A percentile compares a stretch with the other conserved stretches of the same genome.
These are phyloP conservation scores for Phytophthora litchii DNA, from an alignment of 352 stramenopile genomes.

Conservation along the genomic window DNA sequence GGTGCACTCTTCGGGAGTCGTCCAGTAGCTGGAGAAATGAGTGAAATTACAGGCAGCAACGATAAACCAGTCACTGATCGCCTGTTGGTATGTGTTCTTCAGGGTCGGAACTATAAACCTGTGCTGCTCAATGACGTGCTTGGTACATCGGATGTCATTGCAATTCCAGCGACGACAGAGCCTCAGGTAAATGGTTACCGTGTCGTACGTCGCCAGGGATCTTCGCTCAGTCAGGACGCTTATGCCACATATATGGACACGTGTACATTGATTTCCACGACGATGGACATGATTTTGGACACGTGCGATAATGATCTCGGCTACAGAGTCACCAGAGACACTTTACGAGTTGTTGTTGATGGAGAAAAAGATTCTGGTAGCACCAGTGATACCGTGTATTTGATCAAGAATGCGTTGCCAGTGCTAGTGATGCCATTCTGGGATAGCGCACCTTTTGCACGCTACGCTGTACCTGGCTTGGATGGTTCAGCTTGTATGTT, in stretches of 20 bases:
- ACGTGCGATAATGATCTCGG: slow-evolving; percentile 36
- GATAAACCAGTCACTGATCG: slow-evolving; percentile 60
- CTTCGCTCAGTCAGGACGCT: slow-evolving; percentile 22
- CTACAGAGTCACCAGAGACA: slow-evolving; percentile 32
- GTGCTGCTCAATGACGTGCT: slow-evolving; percentile 42
- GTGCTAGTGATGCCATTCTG: slow-evolving; percentile 55
- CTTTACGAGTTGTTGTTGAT: slow-evolving; percentile 34
- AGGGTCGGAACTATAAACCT: slow-evolving; percentile 44
- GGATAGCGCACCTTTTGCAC: slow-evolving; percentile 36
- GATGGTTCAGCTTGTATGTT: slow-evolving; percentile 55
- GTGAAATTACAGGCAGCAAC: slow-evolving; percentile 40
- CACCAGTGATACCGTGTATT: slow-evolving; percentile 27
- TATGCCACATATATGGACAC: slow-evolving; percentile 29
- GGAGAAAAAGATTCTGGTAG: slow-evolving; percentile 9
- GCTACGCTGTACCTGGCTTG: slow-evolving; percentile 36
- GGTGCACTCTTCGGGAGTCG: slow-evolving; percentile 20
- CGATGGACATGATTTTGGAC: slow-evolving; percentile 31
- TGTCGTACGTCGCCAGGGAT: slow-evolving; percentile 16
- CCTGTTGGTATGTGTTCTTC: slow-evolving; percentile 46
- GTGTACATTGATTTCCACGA: slow-evolving; percentile 32
- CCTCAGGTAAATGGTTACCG: slow-evolving; percentile 33
- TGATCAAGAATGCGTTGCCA: slow-evolving; percentile 40
- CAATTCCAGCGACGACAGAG: slow-evolving; percentile 8
- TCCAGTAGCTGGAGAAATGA: slow-evolving; percentile 22
- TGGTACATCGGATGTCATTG: slow-evolving; percentile 3